Conservation (phyloP, 2,329 filamentous ascomycete species). For the Hirsutella thompsonii region DNA sequence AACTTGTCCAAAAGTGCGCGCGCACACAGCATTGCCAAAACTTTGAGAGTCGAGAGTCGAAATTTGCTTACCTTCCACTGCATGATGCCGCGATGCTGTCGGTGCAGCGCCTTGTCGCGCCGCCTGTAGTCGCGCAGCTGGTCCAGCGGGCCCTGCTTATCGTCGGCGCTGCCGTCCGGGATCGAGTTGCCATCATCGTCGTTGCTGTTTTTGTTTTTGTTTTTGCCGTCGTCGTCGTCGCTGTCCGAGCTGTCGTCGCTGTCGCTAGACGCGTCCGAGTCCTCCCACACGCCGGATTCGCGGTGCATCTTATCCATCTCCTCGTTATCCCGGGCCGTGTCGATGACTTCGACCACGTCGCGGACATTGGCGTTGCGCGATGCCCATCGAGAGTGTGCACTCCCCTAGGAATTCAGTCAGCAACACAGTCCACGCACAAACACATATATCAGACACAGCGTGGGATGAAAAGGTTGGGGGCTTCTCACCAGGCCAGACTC, state of each 20-base stretch:
- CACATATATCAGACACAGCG: no score
- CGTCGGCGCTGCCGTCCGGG: conserved; percentile 21
- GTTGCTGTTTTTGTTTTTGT: no score
- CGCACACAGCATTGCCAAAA: no score
- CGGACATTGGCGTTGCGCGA: conserved; percentile 19
- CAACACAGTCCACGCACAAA: no score
- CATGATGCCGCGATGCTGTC: conserved; percentile 58
- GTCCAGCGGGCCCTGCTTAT: conserved; percentile 32
- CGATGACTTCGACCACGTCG: conserved; percentile 33
- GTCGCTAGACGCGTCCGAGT: conserved; percentile 16
- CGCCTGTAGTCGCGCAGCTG: conserved; percentile 47
- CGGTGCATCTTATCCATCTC: conserved; percentile 18
- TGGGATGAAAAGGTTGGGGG: no score
- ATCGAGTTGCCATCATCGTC: conserved; percentile 15
- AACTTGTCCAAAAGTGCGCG: conserved; percentile 1
- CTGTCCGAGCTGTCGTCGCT: conserved; percentile 15
- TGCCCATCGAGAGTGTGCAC: conserved; percentile 22
- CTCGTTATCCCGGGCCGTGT: conserved; percentile 22
- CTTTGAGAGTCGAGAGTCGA: no score
- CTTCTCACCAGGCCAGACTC: conserved; percentile 21
- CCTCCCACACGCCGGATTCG: conserved; percentile 20
- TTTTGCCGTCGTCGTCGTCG: conserved; percentile 20
- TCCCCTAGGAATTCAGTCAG: conserved; percentile 12
- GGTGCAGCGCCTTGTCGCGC: conserved; percentile 45
- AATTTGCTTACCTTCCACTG: conserved; percentile 43